These are phyloP conservation scores for Allodekkera sacchari DNA, from an alignment of 805 yeast genomes.

Conservation along the genomic window DNA sequence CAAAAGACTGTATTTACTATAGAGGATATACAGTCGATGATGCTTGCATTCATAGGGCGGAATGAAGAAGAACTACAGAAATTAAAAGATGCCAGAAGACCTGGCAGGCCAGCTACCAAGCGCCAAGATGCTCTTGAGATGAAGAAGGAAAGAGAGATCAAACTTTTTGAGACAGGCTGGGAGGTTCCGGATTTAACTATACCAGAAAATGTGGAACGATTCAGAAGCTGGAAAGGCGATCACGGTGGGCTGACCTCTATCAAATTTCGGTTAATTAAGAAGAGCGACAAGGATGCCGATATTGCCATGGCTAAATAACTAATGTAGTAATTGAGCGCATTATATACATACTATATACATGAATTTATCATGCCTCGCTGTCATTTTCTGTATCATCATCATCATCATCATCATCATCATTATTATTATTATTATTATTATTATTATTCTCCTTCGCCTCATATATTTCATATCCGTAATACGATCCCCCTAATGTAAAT, in stretches of 20 bases:
- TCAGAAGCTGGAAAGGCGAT: conserved; percentile 76
- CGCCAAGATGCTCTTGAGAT: conserved; percentile 62
- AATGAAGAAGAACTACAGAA: conserved; percentile 69
- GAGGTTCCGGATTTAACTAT: conserved; percentile 66
- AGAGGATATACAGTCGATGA: conserved; percentile 53
- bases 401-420: too few relatives aligned
- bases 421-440: too few relatives aligned
- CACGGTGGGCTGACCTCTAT: conserved; percentile 67
- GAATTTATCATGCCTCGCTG: background rate
- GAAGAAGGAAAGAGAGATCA: conserved; percentile 50
- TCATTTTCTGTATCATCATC: too few relatives aligned
- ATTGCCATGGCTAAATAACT: too few relatives aligned
- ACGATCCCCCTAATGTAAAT: too few relatives aligned
- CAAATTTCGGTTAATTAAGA: conserved; percentile 35
- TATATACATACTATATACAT: too few relatives aligned
- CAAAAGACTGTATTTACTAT: conserved; percentile 36
- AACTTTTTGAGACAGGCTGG: conserved; percentile 60
- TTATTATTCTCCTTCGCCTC: too few relatives aligned
- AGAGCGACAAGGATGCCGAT: too few relatives aligned
- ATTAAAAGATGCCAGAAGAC: conserved; percentile 56
- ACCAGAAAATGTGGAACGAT: conserved; percentile 43
- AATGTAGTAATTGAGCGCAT: too few relatives aligned
- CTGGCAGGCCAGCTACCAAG: conserved; percentile 78
- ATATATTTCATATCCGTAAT: too few relatives aligned
- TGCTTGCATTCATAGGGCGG: conserved; percentile 56